phyloP scores from a whole-genome alignment of 805 yeast species.

The Scheffersomyces stipitis region DNA sequence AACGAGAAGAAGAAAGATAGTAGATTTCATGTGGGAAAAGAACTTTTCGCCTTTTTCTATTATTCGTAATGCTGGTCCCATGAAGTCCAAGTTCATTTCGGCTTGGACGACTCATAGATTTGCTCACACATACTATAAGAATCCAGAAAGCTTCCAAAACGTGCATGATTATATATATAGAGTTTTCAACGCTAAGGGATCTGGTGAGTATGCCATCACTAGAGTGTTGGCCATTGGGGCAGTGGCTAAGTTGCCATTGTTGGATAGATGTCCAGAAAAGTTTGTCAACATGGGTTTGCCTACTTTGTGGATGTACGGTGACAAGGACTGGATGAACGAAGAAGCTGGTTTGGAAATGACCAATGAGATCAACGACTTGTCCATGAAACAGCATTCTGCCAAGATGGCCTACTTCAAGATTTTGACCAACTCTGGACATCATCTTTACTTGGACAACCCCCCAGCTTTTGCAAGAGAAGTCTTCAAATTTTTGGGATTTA shows the following conservation, averaged over 20 bases:
- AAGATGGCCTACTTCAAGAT: slow-evolving; percentile 32
- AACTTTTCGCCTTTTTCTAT: slow-evolving; percentile 57
- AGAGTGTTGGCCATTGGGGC: slow-evolving; percentile 61
- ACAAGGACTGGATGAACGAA: slow-evolving; percentile 69
- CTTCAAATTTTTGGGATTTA: slow-evolving; percentile 33
- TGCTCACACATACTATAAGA: slow-evolving; percentile 38
- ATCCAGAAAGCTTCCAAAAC: slow-evolving; percentile 34
- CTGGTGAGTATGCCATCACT: slow-evolving; percentile 66
- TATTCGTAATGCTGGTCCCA: slow-evolving; percentile 52
- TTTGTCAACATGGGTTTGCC: slow-evolving; percentile 45
- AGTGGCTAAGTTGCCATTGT: slow-evolving; percentile 53
- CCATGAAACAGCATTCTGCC: slow-evolving; percentile 27
- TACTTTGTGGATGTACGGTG: slow-evolving; percentile 65
- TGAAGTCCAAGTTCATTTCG: slow-evolving; percentile 50
- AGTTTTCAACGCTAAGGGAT: slow-evolving; percentile 53
- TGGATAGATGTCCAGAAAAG: slow-evolving; percentile 47
- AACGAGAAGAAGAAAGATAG: slow-evolving; percentile 24
- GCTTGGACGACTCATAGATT: slow-evolving; percentile 52
- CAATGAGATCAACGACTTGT: slow-evolving; percentile 20
- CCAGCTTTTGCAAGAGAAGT: slow-evolving; percentile 29
- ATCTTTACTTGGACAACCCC: slow-evolving; percentile 53
- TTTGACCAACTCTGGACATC: slow-evolving; percentile 52
- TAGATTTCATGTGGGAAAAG: slow-evolving; percentile 50
- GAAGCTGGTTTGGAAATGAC: slow-evolving; percentile 49
- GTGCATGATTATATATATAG: slow-evolving; percentile 57